Evolutionary conservation across 805 yeast species (phyloP), one percentile per base, ranked within the genome.

Genomic region (Candida easanensis): DNA sequence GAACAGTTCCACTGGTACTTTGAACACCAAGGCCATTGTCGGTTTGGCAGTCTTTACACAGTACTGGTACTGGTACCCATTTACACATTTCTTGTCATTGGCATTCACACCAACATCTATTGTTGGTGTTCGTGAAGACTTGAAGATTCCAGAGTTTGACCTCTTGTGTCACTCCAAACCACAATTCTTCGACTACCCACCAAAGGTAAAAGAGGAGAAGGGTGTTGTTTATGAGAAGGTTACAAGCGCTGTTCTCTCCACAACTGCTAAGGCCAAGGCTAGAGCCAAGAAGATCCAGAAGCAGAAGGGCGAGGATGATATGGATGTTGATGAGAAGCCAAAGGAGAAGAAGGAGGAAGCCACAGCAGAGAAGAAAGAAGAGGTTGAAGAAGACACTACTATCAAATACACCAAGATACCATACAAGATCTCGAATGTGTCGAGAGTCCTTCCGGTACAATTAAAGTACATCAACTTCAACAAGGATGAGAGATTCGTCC

Each of bases 41-140:
- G 99, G 99, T 31, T 70, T 93, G 53, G 81, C 93, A 0, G 77
- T 93, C 46, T 93, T 93, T 62, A 71, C 85, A 10, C 99, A 93
- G 69, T 87, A 86, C 61, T 93, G 99, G 99, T 88, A 89, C 67
- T 93, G 99, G 99, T 93, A 83, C 80, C 99, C 99, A 46, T 75
- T 90, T 45, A 80, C 97, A 1, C 98, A 93, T 66, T 93, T 93
- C 70, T 70, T 93, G 57, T 82, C 95, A 16, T 76, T 93, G 53
- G 88, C 97, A 27, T 90, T 90, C 67, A 78, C 93, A 8, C 97
- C 99, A 41, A 93, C 98, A 2, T 80, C 95, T 6, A 77, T 91
- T 17, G 80, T 88, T 53, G 97, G 96, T 51, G 86, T 93, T 11
- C 80, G 82, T 44, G 84, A 78, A 48, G 96, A 90, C 64, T 75